A percentile compares a stretch with the other conserved stretches of the same genome.
Evolutionary conservation across 2,329 filamentous ascomycete species (phyloP).

Genomic region (Chrysoporthe austroafricana): DNA sequence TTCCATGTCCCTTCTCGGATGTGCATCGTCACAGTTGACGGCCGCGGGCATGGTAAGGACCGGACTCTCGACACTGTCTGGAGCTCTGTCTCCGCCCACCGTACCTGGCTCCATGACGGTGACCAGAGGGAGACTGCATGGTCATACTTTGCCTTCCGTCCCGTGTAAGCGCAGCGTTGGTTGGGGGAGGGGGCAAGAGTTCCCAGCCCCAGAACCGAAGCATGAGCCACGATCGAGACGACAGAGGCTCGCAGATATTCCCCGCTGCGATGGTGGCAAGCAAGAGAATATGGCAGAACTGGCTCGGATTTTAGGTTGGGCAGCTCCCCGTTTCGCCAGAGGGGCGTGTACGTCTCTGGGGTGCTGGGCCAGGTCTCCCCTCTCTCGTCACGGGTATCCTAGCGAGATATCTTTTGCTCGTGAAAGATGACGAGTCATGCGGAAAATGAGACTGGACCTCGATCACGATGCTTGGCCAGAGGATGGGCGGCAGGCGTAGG

Average conservation of each 20-base stretch:
- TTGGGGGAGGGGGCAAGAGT: not conserved
- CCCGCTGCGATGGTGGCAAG: too few relatives aligned
- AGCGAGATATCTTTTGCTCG: too few relatives aligned
- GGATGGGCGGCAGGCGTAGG: not conserved
- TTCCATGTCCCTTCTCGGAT: not conserved
- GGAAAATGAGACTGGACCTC: not conserved
- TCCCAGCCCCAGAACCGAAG: not conserved
- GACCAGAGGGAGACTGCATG: constrained; percentile 9
- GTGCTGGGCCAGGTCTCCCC: too few relatives aligned
- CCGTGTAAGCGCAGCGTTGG: not conserved
- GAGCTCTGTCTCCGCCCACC: not conserved
- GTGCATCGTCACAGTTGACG: not conserved
- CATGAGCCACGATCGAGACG: not conserved
- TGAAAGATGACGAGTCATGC: too few relatives aligned
- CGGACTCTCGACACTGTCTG: not conserved
- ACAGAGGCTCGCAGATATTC: too few relatives aligned
- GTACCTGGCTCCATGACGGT: not conserved
- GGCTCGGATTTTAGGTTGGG: too few relatives aligned
- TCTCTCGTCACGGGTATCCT: too few relatives aligned
- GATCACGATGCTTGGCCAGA: not conserved
- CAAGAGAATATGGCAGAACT: too few relatives aligned
- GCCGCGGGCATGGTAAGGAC: constrained; percentile 8
- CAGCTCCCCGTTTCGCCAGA: too few relatives aligned
- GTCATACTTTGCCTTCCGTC: not conserved
- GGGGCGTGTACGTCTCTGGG: too few relatives aligned